phyloP scores from a whole-genome alignment of 345 rosid genomes.

The Ceriops decandra region DNA sequence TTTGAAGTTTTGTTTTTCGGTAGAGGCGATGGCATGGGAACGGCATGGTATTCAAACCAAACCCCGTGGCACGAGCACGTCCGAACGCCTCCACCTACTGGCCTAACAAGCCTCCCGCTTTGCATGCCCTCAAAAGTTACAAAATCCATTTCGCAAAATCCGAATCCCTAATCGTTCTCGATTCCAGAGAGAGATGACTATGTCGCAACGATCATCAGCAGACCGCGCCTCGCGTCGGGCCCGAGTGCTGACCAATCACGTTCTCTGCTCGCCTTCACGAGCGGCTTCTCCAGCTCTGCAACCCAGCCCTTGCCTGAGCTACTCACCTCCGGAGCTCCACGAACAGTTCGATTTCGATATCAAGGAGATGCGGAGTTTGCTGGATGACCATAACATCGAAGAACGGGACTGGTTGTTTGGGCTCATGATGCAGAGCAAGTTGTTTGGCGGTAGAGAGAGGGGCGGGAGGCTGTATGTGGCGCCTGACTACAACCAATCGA shows the following conservation, averaged over 20 bases:
- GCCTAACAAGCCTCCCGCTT: too few relatives aligned
- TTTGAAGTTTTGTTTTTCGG: too few relatives aligned
- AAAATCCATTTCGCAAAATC: slow-evolving; percentile 5
- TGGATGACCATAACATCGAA: slow-evolving; percentile 63
- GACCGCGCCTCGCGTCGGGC: slow-evolving; percentile 54
- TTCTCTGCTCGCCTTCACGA: slow-evolving; percentile 28
- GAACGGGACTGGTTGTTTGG: slow-evolving; percentile 82
- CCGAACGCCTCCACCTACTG: too few relatives aligned
- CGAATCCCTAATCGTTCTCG: background rate
- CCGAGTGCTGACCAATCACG: slow-evolving; percentile 52
- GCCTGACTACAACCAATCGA: slow-evolving; percentile 81
- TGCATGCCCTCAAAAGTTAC: background rate
- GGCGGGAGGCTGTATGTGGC: slow-evolving; percentile 69
- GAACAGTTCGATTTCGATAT: slow-evolving; percentile 49
- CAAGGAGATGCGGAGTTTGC: slow-evolving; percentile 59
- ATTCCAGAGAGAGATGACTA: background rate
- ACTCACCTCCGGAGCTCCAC: slow-evolving; percentile 63
- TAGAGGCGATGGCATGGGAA: too few relatives aligned
- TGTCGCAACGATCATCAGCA: slow-evolving; percentile 2
- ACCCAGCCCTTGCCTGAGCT: slow-evolving; percentile 50
- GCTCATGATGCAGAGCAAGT: slow-evolving; percentile 55
- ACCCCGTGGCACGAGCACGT: too few relatives aligned
- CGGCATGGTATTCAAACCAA: too few relatives aligned
- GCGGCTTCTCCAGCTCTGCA: slow-evolving; percentile 15
- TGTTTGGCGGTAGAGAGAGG: slow-evolving; percentile 62